Conservation (phyloP, 1,284 basidiomycete species). For the Moesziomyces antarcticus region DNA sequence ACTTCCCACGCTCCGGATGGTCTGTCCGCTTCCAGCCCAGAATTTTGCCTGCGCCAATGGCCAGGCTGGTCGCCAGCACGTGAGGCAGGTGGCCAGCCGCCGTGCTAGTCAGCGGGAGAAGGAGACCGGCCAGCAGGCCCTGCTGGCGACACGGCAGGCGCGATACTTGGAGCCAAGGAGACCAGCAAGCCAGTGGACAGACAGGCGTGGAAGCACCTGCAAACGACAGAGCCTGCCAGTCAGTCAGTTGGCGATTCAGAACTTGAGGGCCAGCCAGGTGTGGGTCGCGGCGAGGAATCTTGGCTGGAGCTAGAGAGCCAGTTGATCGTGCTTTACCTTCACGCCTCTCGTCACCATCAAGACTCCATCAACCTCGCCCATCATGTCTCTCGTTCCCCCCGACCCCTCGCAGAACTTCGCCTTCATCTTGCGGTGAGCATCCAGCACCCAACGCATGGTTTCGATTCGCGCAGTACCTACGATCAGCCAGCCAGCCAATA, state of each 20-base stretch:
- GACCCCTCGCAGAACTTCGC: constrained; percentile 68
- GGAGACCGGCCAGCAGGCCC: neutral
- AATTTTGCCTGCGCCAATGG: too few species aligned
- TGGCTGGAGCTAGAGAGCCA: constrained; percentile 4
- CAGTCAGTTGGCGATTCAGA: neutral
- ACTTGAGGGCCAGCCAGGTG: neutral
- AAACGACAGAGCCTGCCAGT: neutral
- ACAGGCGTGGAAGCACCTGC: neutral
- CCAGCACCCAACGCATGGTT: constrained; percentile 5
- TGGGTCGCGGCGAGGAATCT: neutral
- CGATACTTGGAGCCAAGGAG: too few species aligned
- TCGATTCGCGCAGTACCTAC: constrained; percentile 9
- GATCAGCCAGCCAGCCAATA: constrained; percentile 11
- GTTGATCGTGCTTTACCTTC: constrained; percentile 19
- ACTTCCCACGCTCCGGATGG: constrained; percentile 16
- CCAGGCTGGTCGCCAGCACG: too few species aligned
- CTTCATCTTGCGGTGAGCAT: constrained; percentile 67
- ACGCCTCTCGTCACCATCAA: constrained; percentile 53
- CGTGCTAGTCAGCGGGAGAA: neutral
- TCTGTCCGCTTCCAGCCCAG: too few species aligned
- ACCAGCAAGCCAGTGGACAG: too few species aligned
- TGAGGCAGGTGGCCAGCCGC: too few species aligned
- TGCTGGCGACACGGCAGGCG: too few species aligned
- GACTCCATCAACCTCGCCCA: constrained; percentile 46
- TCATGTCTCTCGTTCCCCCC: constrained; percentile 65